Evolutionary conservation across 2,329 filamentous ascomycete genomes (phyloP), one percentile per base, ranked within the genome.

Genomic region (Curvularia hawaiiensis): DNA sequence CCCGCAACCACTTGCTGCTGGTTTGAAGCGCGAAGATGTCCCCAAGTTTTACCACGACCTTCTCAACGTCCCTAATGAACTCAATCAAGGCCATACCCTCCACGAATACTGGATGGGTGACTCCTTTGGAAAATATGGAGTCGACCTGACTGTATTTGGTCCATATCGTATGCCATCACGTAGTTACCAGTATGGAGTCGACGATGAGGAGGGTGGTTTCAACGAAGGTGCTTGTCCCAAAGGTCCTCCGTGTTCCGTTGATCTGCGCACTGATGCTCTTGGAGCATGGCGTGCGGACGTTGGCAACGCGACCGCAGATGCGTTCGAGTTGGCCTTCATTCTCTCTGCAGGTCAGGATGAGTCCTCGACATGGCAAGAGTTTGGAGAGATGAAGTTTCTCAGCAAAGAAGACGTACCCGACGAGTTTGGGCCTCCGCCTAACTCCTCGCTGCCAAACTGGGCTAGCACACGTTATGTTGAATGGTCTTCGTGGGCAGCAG

Each of bases 81-180:
- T 84, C 30, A 84, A 84, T 55, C 73, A 73, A n/a, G 78, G 78
- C 3, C 82, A 83, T 58, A 84, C 83, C 2, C 71, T 85, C 2
- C 82, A 85, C 57, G 82, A 84, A 67, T 84, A 85, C 64, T 84
- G 83, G 82, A 84, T 84, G 82, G 82, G 82, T 51, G 82, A 84
- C 66, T 83, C 81, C 1, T 79, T 77, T 12, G 82, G 83, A 3
- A 77, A 79, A 18, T 84, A 79, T 56, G 83, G 83, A 14, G 82
- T 84, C 9, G 80, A 84, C 54, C 61, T 85, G 66, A 84, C 82
- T 0, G 79, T 79, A 0, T 85, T 83, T 55, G 83, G 83, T 0
- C 76, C 81, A 0, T 84, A 84, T 56, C 72, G 73, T n/a, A 72
- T 85, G 69, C 83, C 82, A 1, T 69, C 70, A 2, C 72, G 75